A percentile compares a stretch with the other conserved stretches of the same genome.
phyloP scores from a whole-genome alignment of 2,329 filamentous ascomycete genomes.

The Aspergillus cejpii region DNA sequence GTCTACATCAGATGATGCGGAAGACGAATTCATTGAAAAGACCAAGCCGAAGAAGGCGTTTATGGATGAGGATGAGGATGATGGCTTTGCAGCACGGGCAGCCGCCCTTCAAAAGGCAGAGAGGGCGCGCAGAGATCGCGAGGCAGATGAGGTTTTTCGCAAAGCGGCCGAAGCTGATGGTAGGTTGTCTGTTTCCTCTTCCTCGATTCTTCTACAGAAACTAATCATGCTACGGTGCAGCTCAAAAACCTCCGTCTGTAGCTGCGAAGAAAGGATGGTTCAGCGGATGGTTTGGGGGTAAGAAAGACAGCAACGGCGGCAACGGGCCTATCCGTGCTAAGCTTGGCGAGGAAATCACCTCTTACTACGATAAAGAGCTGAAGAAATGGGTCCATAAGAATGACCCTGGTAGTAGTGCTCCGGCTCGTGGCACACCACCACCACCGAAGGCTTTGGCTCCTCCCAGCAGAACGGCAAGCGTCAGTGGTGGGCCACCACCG shows the following conservation, averaged over 20 bases:
- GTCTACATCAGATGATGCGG: constrained; percentile 41
- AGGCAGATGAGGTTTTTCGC: constrained; percentile 78
- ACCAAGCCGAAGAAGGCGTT: constrained; percentile 64
- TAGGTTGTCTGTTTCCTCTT: constrained; percentile 30
- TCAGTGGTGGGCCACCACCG: constrained; percentile 47
- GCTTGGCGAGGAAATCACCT: constrained; percentile 84
- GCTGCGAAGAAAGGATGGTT: constrained; percentile 61
- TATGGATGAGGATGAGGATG: constrained; percentile 72
- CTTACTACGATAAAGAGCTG: constrained; percentile 90
- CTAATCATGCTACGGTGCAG: constrained; percentile 43
- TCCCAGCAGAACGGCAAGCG: constrained; percentile 49
- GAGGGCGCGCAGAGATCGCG: constrained; percentile 63
- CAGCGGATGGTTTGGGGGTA: constrained; percentile 71
- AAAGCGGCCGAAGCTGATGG: constrained; percentile 69
- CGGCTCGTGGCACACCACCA: constrained; percentile 63
- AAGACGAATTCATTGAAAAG: constrained; percentile 51
- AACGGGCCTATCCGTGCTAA: constrained; percentile 74
- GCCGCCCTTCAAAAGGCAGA: constrained; percentile 53
- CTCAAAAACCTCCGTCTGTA: constrained; percentile 29
- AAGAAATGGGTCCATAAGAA: constrained; percentile 99
- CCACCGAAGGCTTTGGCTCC: constrained; percentile 59
- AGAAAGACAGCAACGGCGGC: constrained; percentile 43
- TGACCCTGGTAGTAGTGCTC: constrained; percentile 57
- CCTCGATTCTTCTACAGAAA: constrained; percentile 18
- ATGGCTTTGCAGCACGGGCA: constrained; percentile 53